Conservation (phyloP, 2,329 filamentous ascomycete genomes). For the Chaetomium strumarium region DNA sequence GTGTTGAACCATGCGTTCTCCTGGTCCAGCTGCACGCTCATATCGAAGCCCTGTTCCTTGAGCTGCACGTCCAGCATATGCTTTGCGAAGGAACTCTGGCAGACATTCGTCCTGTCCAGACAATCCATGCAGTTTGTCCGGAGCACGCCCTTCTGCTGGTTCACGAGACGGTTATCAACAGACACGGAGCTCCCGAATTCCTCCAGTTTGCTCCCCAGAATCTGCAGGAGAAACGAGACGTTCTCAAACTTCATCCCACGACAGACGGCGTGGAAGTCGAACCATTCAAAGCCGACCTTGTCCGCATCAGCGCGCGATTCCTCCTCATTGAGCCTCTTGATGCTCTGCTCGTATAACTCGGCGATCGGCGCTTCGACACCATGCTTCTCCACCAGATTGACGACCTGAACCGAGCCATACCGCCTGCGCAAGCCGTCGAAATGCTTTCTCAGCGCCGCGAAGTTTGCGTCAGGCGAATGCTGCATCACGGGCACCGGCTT, state of each 20-base stretch:
- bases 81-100: constrained; percentile 84
- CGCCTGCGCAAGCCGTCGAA: constrained; percentile 62
- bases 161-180: constrained; percentile 36
- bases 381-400: constrained; percentile 84
- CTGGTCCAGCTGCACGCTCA: constrained; percentile 69
- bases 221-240: constrained; percentile 71
- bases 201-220: constrained; percentile 61
- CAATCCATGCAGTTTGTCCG: constrained; percentile 99
- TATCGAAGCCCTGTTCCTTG: constrained; percentile 66
- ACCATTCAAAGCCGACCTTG: constrained; percentile 78
- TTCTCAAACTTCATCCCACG: constrained; percentile 98
- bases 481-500: constrained; percentile 80
- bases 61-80: constrained; percentile 77
- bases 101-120: constrained; percentile 90
- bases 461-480: constrained; percentile 75
- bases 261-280: constrained; percentile 90
- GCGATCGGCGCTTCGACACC: constrained; percentile 77
- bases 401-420: constrained; percentile 73
- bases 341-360: constrained; percentile 65
- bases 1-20: constrained; percentile 91
- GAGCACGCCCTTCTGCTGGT: constrained; percentile 67
- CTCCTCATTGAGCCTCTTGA: constrained; percentile 60
- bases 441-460: constrained; percentile 70
- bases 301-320: constrained; percentile 40
- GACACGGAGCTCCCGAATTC: constrained; percentile 65